Evolutionary conservation across 2,329 filamentous ascomycete species (phyloP).

Genomic region (Teratosphaeria pseudoeucalypti): DNA sequence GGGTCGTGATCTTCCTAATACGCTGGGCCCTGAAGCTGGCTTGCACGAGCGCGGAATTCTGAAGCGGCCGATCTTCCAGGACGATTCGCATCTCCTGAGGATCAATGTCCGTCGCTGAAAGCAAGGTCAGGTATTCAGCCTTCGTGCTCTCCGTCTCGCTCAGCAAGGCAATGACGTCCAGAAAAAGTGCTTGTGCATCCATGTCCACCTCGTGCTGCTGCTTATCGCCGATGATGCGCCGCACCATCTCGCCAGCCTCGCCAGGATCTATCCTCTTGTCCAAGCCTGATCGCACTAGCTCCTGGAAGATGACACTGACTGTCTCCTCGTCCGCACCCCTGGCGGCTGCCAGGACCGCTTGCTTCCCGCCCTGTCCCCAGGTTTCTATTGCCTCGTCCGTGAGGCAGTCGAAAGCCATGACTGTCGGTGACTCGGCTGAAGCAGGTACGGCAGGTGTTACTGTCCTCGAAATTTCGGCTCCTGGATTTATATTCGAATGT

Average conservation of each 20-base stretch:
- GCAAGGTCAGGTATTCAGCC: conserved; percentile 52
- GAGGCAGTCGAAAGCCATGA: conserved; percentile 64
- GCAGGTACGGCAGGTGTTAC: conserved; percentile 9
- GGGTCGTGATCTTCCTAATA: conserved; percentile 82
- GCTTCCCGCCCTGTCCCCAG: conserved; percentile 60
- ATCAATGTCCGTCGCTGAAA: conserved; percentile 63
- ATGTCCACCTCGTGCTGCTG: conserved; percentile 33
- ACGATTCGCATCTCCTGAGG: conserved; percentile 64
- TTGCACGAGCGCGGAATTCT: conserved; percentile 68
- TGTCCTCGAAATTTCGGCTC: conserved; percentile 6
- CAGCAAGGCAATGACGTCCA: conserved; percentile 73
- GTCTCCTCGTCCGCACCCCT: conserved; percentile 56
- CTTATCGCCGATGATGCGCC: conserved; percentile 57
- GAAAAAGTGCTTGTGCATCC: conserved; percentile 52
- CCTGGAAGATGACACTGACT: conserved; percentile 68
- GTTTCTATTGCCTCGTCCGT: conserved; percentile 56
- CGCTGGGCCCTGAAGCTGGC: conserved; percentile 75
- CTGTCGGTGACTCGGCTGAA: conserved; percentile 13
- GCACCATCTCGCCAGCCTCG: conserved; percentile 63
- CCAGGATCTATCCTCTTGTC: conserved; percentile 55
- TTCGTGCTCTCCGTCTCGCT: conserved; percentile 57
- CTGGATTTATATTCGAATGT: conserved; percentile 1
- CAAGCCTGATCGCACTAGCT: conserved; percentile 67
- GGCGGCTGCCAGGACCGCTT: conserved; percentile 56
- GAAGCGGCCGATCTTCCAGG: conserved; percentile 68